Evolutionary conservation across 495 filamentous ascomycete species (phyloP), one percentile per base, ranked within the genome.

Genomic region (Trichoderma asperelloides): DNA sequence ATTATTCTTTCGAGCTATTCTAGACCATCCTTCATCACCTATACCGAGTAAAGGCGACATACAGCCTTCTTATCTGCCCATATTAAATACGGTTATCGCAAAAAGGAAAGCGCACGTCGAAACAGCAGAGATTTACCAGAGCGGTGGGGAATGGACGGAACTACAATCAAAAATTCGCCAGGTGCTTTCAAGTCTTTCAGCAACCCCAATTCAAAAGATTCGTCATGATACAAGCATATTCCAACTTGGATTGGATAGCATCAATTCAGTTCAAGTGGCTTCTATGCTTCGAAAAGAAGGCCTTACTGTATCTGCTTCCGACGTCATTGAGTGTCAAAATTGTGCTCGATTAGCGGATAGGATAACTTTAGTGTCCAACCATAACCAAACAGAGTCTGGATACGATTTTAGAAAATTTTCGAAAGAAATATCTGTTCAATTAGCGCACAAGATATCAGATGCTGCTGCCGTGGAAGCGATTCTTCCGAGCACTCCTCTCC

Each of bases 231-330:
- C 86, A 1, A 90, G 87, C 30, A 91, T 97, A 28, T 96, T 93
- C 72, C 85, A 87, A 69, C 84, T 96, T 30, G 93, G 94, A 2
- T 79, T 97, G 55, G 93, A 98, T 75, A 96, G 91, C 66, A 91
- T 98, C 69, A 90, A 86, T 45, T 89, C 92, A 0, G 92, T 96
- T 66, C 89, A 92, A 67, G 80, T 93, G 41, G 89, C 89, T 3
- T 80, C 84, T 21, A 72, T 83, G 60, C 83, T 93, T 23, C 85
- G 87, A 33, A 81, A 84, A 60, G 72, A 82, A 66, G 82, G 83
- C 0, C 71, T 86, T n/a, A 71, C 76, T 18, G 75, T 91, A 13
- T 78, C 81, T 5, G 86, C 88, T 0, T 81, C 84, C 30, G 89
- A 95, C 70, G 85, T 96, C 39, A 80, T 96, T 13, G 84, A 89